Percentiles rank a stretch among this genome's conserved stretches.
phyloP scores from a whole-genome alignment of 331 rosid species.

The Malus hybrid region DNA sequence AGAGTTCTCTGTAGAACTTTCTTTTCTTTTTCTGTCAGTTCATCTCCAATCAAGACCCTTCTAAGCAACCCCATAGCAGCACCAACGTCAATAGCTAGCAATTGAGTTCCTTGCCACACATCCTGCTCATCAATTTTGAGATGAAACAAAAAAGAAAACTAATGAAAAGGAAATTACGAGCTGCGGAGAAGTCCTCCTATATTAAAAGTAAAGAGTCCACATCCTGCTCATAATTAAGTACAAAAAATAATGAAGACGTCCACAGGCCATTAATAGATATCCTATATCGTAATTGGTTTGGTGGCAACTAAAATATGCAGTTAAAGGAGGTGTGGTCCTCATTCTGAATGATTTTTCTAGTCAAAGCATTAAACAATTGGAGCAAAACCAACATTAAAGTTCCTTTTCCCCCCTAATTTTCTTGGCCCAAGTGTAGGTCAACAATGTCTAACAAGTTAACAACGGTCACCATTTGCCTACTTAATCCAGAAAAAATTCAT shows the following conservation, averaged over 20 bases:
- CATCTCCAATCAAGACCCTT: constrained; percentile 78
- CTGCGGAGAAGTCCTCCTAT: neutral
- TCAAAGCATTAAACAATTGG: neutral
- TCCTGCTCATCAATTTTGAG: constrained; percentile 39
- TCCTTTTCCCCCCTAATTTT: neutral
- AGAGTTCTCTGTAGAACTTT: constrained; percentile 72
- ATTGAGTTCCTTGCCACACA: constrained; percentile 99
- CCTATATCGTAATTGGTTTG: neutral
- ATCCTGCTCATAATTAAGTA: neutral
- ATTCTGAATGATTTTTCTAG: neutral
- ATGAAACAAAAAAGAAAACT: no score
- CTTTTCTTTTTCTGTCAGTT: constrained; percentile 84
- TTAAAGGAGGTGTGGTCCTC: neutral
- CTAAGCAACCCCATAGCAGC: constrained; percentile 71
- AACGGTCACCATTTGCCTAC: constrained; percentile 11
- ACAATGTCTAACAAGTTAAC: neutral
- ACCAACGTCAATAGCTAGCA: constrained; percentile 78
- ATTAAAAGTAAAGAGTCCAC: neutral
- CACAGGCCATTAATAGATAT: neutral
- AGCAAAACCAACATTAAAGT: neutral
- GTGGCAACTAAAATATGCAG: neutral
- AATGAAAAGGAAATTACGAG: neutral
- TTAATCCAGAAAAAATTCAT: constrained; percentile 21
- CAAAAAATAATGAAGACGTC: neutral
- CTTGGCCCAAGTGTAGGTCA: neutral